These are phyloP conservation scores for Mrakia frigida DNA, from an alignment of 768 basidiomycete genomes.

Conservation along the genomic window DNA sequence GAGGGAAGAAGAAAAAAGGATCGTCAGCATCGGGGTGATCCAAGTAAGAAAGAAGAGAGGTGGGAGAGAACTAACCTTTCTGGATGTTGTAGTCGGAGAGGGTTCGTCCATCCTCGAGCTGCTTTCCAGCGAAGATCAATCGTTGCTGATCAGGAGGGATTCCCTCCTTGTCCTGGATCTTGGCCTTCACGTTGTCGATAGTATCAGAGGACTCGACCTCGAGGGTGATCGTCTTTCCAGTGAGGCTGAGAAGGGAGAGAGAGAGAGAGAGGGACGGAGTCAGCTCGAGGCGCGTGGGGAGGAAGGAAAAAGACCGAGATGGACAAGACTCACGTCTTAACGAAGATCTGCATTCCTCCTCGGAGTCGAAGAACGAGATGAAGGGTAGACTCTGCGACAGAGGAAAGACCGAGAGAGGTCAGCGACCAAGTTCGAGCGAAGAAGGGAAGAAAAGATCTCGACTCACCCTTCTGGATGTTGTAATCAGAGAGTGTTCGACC, in stretches of 20 bases:
- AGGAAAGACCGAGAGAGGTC: background rate
- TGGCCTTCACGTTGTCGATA: slow-evolving; percentile 50
- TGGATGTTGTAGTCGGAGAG: slow-evolving; percentile 83
- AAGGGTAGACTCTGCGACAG: slow-evolving; percentile 42
- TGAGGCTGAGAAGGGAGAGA: slow-evolving; percentile 32
- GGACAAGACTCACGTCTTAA: slow-evolving; percentile 23
- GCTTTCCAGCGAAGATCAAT: slow-evolving; percentile 87
- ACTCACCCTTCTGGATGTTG: slow-evolving; percentile 73
- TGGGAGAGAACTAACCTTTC: slow-evolving; percentile 31
- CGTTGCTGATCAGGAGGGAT: slow-evolving; percentile 91
- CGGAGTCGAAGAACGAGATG: slow-evolving; percentile 69
- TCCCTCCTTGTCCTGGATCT: slow-evolving; percentile 46
- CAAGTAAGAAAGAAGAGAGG: too few species aligned
- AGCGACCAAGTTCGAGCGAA: background rate
- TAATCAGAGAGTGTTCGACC: slow-evolving; percentile 86
- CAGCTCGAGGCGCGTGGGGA: background rate
- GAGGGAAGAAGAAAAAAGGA: too few species aligned
- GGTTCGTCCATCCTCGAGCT: slow-evolving; percentile 88
- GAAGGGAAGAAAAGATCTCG: slow-evolving; percentile 35
- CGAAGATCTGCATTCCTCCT: slow-evolving; percentile 68
- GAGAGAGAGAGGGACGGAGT: background rate
- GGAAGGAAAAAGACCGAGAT: background rate
- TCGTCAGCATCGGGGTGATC: too few species aligned
- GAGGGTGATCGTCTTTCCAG: slow-evolving; percentile 45
- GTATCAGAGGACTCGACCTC: slow-evolving; percentile 51